Evolutionary conservation across 108 stramenopile genomes (phyloP).

Genomic region (Epipyxis sp.): DNA sequence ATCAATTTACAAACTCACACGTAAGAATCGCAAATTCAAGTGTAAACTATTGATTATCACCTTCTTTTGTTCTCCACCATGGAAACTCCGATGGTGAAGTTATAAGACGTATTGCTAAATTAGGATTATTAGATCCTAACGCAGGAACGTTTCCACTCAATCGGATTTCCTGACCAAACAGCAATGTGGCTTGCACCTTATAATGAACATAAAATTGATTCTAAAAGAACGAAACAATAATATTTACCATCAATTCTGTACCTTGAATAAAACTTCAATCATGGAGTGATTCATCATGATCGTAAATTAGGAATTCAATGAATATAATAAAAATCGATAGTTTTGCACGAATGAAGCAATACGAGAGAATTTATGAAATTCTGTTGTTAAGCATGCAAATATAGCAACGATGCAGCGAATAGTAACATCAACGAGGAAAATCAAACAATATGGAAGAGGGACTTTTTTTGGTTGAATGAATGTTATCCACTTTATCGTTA

Average conservation of each 20-base stretch:
- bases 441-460: too few species aligned
- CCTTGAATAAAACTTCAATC: conserved; percentile 4
- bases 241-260: not conserved
- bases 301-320: too few species aligned
- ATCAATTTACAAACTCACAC: not conserved
- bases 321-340: too few species aligned
- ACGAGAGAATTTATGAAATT: too few species aligned
- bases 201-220: not conserved
- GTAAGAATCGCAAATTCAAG: not conserved
- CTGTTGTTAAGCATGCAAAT: too few species aligned
- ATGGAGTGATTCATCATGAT: conserved; percentile 5
- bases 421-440: too few species aligned
- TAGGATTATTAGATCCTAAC: conserved; percentile 21
- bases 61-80: conserved; percentile 30
- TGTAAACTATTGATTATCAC: not conserved
- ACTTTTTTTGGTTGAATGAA: too few species aligned
- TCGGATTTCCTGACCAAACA: conserved; percentile 33
- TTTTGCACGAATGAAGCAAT: too few species aligned
- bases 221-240: not conserved
- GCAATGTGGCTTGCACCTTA: conserved; percentile 33
- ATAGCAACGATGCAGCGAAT: too few species aligned
- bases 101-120: conserved; percentile 36
- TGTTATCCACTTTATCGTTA: too few species aligned
- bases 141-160: conserved; percentile 34
- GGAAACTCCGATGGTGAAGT: conserved; percentile 35